Base-by-base conservation (phyloP, 2,329 filamentous ascomycete species). In the Penicillium sp. region DNA sequence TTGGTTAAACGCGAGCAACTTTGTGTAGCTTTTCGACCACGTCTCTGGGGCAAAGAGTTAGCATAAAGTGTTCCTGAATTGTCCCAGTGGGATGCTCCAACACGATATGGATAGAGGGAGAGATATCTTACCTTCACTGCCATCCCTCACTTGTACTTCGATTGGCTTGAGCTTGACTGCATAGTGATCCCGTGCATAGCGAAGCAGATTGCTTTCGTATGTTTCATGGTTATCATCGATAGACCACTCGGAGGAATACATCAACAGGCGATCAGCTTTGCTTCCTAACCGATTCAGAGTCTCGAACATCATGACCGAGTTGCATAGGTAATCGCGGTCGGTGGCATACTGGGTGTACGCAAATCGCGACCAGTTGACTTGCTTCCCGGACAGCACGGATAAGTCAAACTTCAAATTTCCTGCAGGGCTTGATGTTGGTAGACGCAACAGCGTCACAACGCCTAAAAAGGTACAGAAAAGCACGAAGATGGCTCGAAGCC, bases 301-400 rank as follows among this genome's bases (percentile, higher is more conserved):
- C 32, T 46, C 43, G 19, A 46, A 46, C 7, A 46, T 26, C 43
- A 46, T 46, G 18, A 46, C 7, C 7, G 43, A 46, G 7, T 46
- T 46, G 32, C 43, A 46, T 7, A 46, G 14, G n/a, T 46, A 34
- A 3, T 7, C 8, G 6, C 29, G 13, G 2, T 34, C 32, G 13
- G 43, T 46, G 30, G 43, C 43, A 34, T 46, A 46, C 35, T 46
- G 43, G 18, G 32, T 23, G 11, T 46, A 46, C 8, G 43, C 43
- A 35, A 36, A 36, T 16, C 43, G 43, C 18, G 43, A 46, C 43
- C 43, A 46, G 18, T 46, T 7, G 5, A 44, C 26, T 13, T 34
- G 42, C 7, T 41, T 41, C 10, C 2, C 32, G 18, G 30, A 8
- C 7, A n/a, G 11, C 7, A 41, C 39, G 19, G 38, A 11, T 1